Evolutionary conservation across 768 basidiomycete genomes (phyloP).

Genomic region (Lactifluus echinatus): DNA sequence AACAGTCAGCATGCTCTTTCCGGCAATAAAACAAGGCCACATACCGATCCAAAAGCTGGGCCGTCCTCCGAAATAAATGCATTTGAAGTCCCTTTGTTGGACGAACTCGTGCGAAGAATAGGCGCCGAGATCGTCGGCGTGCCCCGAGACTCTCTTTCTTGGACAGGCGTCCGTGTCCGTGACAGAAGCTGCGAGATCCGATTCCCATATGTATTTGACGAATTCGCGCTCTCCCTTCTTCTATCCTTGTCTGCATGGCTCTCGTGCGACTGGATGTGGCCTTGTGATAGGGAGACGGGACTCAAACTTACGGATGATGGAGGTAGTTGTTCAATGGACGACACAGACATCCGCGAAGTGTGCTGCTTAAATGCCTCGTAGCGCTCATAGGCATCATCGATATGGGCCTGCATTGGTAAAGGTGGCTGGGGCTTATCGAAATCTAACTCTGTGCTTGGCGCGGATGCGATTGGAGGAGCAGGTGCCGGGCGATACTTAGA

Average conservation of each 20-base stretch:
- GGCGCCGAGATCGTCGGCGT: conserved; percentile 61
- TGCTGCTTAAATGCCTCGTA: conserved; percentile 76
- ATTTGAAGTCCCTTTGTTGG: neutral
- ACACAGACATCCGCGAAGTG: conserved; percentile 48
- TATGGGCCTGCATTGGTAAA: conserved; percentile 22
- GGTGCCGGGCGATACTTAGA: conserved; percentile 43
- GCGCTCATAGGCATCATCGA: conserved; percentile 84
- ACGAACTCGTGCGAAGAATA: conserved; percentile 44
- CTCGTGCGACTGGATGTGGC: neutral
- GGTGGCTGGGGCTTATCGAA: neutral
- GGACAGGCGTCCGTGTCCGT: conserved; percentile 46
- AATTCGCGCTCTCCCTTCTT: conserved; percentile 24
- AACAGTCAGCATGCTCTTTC: neutral
- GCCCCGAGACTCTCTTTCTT: conserved; percentile 36
- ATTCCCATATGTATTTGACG: conserved; percentile 8
- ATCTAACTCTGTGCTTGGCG: conserved; percentile 24
- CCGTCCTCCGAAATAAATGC: conserved; percentile 38
- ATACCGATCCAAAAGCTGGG: conserved; percentile 61
- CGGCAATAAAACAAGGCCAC: conserved; percentile 19
- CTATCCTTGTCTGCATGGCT: conserved; percentile 27
- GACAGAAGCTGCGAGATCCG: conserved; percentile 48
- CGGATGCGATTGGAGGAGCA: conserved; percentile 32
- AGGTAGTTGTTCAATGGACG: conserved; percentile 42
- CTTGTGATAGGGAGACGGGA: neutral
- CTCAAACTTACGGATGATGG: conserved; percentile 7